Evolutionary conservation across 257 asterid genomes (phyloP).

Genomic region (Solanum pinnatisectum): DNA sequence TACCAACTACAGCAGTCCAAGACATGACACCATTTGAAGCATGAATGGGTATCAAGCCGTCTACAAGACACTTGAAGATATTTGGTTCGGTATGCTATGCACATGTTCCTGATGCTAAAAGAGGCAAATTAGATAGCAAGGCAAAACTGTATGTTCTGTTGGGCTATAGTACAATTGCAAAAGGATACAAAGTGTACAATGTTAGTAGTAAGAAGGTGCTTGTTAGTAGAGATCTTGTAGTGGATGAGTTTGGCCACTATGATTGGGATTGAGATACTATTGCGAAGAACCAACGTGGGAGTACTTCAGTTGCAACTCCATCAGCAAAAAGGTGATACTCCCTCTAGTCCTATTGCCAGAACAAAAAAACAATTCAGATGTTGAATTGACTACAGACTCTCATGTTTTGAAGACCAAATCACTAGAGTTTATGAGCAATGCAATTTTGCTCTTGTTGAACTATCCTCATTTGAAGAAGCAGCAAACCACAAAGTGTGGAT

Average conservation of each 20-base stretch:
- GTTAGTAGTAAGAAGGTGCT: too few relatives aligned
- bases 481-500: neutral
- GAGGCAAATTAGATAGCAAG: neutral
- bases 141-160: neutral
- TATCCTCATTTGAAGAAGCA: neutral
- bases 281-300: neutral
- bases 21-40: neutral
- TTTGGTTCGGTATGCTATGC: neutral
- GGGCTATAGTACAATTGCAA: neutral
- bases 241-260: too few relatives aligned
- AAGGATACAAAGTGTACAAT: neutral
- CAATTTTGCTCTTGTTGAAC: neutral
- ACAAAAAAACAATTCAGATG: neutral
- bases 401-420: neutral
- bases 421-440: neutral
- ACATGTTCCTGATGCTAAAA: neutral
- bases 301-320: neutral
- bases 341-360: neutral
- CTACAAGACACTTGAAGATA: neutral
- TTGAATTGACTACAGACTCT: neutral
- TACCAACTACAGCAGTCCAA: neutral
- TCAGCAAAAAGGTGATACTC: neutral
- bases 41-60: neutral
- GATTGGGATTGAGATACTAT: neutral
- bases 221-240: too few relatives aligned